Base-by-base conservation (phyloP, 2,329 filamentous ascomycete species). In the Xylariaceae sp. region DNA sequence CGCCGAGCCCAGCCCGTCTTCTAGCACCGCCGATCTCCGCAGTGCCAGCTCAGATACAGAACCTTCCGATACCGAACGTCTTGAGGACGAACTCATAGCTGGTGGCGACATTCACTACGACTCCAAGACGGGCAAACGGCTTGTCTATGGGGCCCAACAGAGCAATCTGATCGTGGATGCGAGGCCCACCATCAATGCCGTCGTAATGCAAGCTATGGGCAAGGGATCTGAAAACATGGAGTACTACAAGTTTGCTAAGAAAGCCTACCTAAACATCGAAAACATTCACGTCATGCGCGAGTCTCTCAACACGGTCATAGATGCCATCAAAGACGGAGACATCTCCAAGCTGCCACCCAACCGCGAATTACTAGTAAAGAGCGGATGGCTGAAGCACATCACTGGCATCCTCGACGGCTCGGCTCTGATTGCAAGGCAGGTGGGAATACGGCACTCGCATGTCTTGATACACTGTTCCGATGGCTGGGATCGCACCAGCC, bases 251-350 rank as follows among this genome's bases (percentile, higher is more conserved):
- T 90, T 89, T 51, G 87, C 88, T 12, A 82, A 81, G 38, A 94
- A 95, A 59, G 82, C 83, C 19, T 98, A 93, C 54, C 72, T 98
- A 36, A 92, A 86, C 42, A 98, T 98, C 51, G 90, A 93, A 57
- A 98, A 98, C 56, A 96, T 98, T 39, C 92, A 98, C 53, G 88
- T 95, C 42, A 98, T 98, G 92, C 76, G 92, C 37, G 83, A 83
- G 41, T 96, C 90, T 2, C 68, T 98, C 21, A 80, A 83, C 47
- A 90, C 82, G 46, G 83, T 98, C 14, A 70, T 95, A 33, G 89
- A 94, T 43, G 83, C 87, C 3, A 66, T 98, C 51, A 95, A 94
- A 54, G 90, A 96, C 47, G 86, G 88, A 2, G 92, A 98, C 56
- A 72, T 95, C 18, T 84, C 86, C 1, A 77, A 83, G 2, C 63